Evolutionary conservation across 2,329 filamentous ascomycete species (phyloP), one percentile per base, ranked within the genome.

Genomic region (Fusarium avenaceum): DNA sequence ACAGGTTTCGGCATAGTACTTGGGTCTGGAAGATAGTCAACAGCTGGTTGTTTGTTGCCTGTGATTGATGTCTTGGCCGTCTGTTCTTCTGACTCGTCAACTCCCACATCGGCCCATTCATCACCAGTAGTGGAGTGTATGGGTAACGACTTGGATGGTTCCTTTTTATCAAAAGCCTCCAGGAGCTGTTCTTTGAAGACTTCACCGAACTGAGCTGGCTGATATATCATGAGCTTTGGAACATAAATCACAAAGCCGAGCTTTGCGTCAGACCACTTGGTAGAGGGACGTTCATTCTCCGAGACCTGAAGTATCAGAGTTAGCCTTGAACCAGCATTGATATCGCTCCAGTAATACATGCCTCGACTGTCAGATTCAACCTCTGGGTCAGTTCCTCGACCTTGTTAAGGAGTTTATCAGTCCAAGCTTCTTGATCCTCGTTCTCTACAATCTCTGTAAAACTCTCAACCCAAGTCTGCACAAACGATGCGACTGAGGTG

Each of bases 81-180:
- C 49, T 14, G 66, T 28, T 67, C 72, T 19, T 48, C 17, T 22
- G 52, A 35, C 26, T 71, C 52, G 45, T 77, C 79, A 13, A 79
- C 66, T 4, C 76, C 76, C 2, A 85, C 76, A 28, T 82, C 80
- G 13, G 80, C 82, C 82, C 83, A 85, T 60, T 82, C 82, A 30
- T 84, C 82, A 7, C 67, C 71, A 7, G 71, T 73, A 11, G 66
- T 67, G 28, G 66, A 73, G 45, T 67, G 72, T 26, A 70, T 71
- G 3, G 64, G 63, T 17, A 67, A 33, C 6, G 63, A 39, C 17
- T 10, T 64, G 38, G 11, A 49, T 35, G 14, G 53, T 59, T 45
- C 70, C 33, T 70, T 72, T 43, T 65, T 65, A 9, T 76, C 71
- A 56, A 83, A 82, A 63, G 78, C 79, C 9, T 69, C 63, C 10